phyloP scores from a whole-genome alignment of 2,329 filamentous ascomycete genomes.

The Paecilomyces variotii region DNA sequence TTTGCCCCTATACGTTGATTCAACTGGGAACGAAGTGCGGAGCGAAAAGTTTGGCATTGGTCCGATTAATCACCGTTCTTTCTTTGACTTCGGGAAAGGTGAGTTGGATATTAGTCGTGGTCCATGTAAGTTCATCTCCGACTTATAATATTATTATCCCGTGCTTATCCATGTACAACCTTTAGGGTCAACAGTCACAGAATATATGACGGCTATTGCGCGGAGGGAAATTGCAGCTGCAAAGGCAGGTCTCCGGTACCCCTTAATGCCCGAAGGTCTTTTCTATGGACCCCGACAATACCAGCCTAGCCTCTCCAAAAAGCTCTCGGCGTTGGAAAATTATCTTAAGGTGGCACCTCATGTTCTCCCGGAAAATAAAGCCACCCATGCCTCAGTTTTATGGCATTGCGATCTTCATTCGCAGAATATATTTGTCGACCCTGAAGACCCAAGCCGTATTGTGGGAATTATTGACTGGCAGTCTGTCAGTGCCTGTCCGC shows the following conservation, averaged over 20 bases:
- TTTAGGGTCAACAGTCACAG: too few relatives aligned
- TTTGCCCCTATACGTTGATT: too few relatives aligned
- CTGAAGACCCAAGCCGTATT: constrained; percentile 10
- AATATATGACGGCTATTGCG: not conserved
- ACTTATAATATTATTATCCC: too few relatives aligned
- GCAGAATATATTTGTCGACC: constrained; percentile 15
- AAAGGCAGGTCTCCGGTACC: constrained; percentile 8
- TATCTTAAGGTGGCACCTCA: constrained; percentile 9
- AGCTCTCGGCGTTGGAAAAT: constrained; percentile 9
- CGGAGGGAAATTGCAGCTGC: constrained; percentile 7
- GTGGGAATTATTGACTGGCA: constrained; percentile 20
- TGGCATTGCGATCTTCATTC: constrained; percentile 12
- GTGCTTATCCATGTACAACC: too few relatives aligned
- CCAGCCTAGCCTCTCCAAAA: constrained; percentile 9
- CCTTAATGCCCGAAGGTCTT: constrained; percentile 12
- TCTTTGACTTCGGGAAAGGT: constrained; percentile 13
- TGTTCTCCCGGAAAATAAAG: constrained; percentile 8
- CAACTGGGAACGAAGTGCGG: constrained; percentile 7
- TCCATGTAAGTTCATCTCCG: constrained; percentile 11
- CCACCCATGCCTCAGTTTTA: constrained; percentile 8
- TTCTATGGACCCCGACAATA: constrained; percentile 12
- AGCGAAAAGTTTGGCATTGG: constrained; percentile 13
- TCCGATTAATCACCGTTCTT: constrained; percentile 13
- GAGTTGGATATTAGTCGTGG: constrained; percentile 13
- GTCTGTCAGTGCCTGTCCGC: constrained; percentile 9